These are phyloP conservation scores for Dichotomopilus funicola DNA, from an alignment of 2,329 filamentous ascomycete genomes.

Conservation along the genomic window DNA sequence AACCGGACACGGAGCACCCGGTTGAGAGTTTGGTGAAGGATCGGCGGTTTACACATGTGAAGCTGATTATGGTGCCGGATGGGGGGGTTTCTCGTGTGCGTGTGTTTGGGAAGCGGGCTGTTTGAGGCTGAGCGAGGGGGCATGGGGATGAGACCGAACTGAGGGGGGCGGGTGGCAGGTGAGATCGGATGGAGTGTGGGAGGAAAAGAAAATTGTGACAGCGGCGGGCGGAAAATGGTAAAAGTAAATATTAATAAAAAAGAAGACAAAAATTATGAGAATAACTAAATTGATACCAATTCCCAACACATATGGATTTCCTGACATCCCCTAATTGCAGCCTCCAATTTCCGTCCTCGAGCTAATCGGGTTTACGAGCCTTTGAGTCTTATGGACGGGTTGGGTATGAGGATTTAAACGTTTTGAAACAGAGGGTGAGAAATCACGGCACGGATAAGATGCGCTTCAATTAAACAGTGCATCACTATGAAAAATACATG, in stretches of 20 bases:
- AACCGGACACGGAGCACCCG: slow-evolving; percentile 66
- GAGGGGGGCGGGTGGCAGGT: background rate
- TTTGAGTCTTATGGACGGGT: too few species aligned
- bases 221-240: background rate
- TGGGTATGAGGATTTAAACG: too few species aligned
- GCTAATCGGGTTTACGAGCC: too few species aligned
- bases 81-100: slow-evolving; percentile 85
- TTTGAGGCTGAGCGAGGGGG: slow-evolving; percentile 11
- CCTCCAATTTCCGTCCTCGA: too few species aligned
- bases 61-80: slow-evolving; percentile 88
- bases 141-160: background rate
- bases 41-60: slow-evolving; percentile 69
- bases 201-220: background rate
- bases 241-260: background rate
- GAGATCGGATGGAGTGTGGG: background rate
- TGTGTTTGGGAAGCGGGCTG: slow-evolving; percentile 60
- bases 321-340: too few species aligned
- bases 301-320: too few species aligned
- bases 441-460: too few species aligned
- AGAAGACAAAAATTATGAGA: background rate
- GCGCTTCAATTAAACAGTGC: too few species aligned
- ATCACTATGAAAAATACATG: background rate
- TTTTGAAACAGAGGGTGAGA: too few species aligned
- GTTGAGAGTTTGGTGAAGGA: slow-evolving; percentile 52
- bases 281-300: background rate